Evolutionary conservation across 2,329 filamentous ascomycete genomes (phyloP).

Genomic region (Myriosclerotinia scirpicola): DNA sequence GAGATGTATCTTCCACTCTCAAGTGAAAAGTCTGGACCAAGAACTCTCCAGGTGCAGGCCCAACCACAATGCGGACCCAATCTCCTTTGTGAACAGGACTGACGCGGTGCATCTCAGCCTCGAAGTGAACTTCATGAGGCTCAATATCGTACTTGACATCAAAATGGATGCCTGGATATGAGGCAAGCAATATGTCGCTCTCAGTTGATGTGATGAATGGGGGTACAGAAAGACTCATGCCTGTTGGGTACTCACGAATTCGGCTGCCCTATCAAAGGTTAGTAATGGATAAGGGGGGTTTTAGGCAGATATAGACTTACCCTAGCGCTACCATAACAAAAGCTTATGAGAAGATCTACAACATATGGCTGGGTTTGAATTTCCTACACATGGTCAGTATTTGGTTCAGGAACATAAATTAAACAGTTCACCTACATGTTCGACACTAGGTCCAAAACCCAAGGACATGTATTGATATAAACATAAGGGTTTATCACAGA

Average conservation of each 20-base stretch:
- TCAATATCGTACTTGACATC: conserved; percentile 32
- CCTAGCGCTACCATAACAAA: conserved; percentile 64
- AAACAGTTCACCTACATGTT: conserved; percentile 52
- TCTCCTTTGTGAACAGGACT: conserved; percentile 35
- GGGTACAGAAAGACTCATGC: conserved; percentile 40
- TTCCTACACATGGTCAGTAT: conserved; percentile 48
- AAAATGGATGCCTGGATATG: background rate
- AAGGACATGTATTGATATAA: conserved; percentile 85
- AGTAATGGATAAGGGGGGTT: background rate
- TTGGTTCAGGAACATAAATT: background rate
- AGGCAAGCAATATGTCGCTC: background rate
- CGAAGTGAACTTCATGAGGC: conserved; percentile 33
- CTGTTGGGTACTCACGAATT: conserved; percentile 40
- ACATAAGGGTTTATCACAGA: conserved; percentile 74
- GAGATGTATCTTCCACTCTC: conserved; percentile 35
- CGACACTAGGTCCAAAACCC: conserved; percentile 82
- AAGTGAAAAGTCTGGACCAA: conserved; percentile 27
- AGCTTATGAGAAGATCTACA: conserved; percentile 79
- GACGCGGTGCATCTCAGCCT: background rate
- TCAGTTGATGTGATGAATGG: conserved; percentile 15
- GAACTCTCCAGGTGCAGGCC: conserved; percentile 19
- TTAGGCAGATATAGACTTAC: conserved; percentile 27
- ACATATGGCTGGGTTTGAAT: conserved; percentile 76
- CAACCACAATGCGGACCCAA: conserved; percentile 34
- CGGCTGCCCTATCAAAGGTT: conserved; percentile 23